Evolutionary conservation across 202 grass and related monocot species (phyloP).

Genomic region (Setaria viridis): DNA sequence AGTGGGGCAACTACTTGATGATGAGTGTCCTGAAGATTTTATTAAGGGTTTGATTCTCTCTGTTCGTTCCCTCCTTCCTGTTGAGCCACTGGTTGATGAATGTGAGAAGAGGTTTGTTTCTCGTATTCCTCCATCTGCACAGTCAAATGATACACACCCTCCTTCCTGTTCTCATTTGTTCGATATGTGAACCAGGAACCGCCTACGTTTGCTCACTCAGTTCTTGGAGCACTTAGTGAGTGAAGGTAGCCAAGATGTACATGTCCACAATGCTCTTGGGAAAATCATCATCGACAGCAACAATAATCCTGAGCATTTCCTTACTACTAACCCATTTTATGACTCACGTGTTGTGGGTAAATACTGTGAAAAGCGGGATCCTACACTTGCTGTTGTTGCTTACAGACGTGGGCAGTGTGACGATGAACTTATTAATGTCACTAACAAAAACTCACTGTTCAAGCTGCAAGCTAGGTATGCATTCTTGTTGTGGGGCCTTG

Average conservation of each 20-base stretch:
- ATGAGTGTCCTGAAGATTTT: slow-evolving; percentile 98
- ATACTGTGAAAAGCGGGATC: slow-evolving; percentile 98
- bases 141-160: background rate
- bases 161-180: slow-evolving; percentile 34
- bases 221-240: slow-evolving; percentile 95
- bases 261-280: slow-evolving; percentile 97
- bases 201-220: slow-evolving; percentile 78
- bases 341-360: slow-evolving; percentile 97
- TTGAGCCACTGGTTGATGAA: slow-evolving; percentile 92
- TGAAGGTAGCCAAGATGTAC: slow-evolving; percentile 97
- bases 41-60: slow-evolving; percentile 98
- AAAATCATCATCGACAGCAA: slow-evolving; percentile 99
- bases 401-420: slow-evolving; percentile 85
- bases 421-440: slow-evolving; percentile 89
- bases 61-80: slow-evolving; percentile 95
- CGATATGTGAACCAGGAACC: slow-evolving; percentile 72
- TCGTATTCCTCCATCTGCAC: background rate
- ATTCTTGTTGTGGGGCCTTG: slow-evolving; percentile 24
- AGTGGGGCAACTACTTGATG: slow-evolving; percentile 91
- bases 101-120: slow-evolving; percentile 90
- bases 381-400: slow-evolving; percentile 96
- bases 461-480: slow-evolving; percentile 89
- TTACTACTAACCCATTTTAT: slow-evolving; percentile 96
- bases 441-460: slow-evolving; percentile 96
- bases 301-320: slow-evolving; percentile 97